Evolutionary conservation across 2,329 filamentous ascomycete species (phyloP), one percentile per base, ranked within the genome.

Genomic region (Penicillium crustosum): DNA sequence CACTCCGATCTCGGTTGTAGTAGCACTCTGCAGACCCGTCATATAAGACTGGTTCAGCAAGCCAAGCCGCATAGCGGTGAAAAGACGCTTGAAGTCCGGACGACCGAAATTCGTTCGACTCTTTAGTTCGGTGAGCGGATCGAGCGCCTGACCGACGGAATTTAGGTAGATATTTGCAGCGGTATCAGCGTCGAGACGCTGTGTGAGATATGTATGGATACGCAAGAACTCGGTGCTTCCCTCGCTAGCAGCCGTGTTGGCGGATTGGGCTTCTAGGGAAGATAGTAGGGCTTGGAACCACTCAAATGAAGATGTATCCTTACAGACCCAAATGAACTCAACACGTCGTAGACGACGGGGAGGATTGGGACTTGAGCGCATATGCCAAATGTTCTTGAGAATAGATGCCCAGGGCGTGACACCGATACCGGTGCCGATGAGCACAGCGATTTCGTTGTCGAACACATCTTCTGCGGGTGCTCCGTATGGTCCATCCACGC

Each of bases 271-370:
- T 77, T 99, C 94, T 23, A 99, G 88, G 0, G 91, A 95, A 0
- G 90, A 90, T 17, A 99, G 84, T 0, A 99, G 86, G 1, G 90
- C 92, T 74, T 99, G 94, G 82, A 99, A 97, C 94, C 94, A 99
- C 78, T 97, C 94, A 70, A 99, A 99, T 0, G 93, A 96, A 35
- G 86, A 89, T 0, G 93, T 96, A 71, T 97, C 93, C 75, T 90
- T 94, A 83, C 93, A 97, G 51, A 97, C 89, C 94, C 94, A 99
- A 80, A 99, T 95, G 77, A 99, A 99, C 75, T 99, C 94, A 33
- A 99, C 93, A 74, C 94, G 89, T 59, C 92, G 90, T 47, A 99
- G 87, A 71, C 93, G 90, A 49, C 86, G 87, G 1, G 93, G 93
- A 25, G 93, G 91, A 79, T 97, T 94, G 8, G 93, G 93, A 17